Evolutionary conservation across 2,329 filamentous ascomycete genomes (phyloP).

Genomic region (Dichotomopilus funicola): DNA sequence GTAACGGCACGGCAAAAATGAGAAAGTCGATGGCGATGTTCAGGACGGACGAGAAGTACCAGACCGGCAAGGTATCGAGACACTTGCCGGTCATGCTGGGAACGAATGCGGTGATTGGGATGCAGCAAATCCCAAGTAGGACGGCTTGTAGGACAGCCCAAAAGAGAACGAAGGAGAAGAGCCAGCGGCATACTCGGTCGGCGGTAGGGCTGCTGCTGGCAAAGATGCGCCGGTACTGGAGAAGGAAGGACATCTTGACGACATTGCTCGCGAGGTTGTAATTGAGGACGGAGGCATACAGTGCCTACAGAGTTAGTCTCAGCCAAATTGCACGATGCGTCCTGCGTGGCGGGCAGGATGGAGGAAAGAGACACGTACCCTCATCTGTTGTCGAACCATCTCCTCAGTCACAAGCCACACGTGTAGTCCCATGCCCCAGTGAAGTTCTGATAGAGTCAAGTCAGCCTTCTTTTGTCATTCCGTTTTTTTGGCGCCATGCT

Average conservation of each 20-base stretch:
- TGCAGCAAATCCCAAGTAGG: conserved; percentile 27
- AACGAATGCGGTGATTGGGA: conserved; percentile 25
- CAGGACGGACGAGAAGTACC: conserved; percentile 26
- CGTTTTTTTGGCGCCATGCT: no score
- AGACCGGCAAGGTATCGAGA: conserved; percentile 25
- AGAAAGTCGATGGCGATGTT: conserved; percentile 26
- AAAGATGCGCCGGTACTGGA: conserved; percentile 34
- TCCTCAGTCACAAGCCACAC: conserved; percentile 20
- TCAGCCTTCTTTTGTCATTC: background rate
- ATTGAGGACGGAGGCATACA: conserved; percentile 30
- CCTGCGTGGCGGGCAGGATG: background rate
- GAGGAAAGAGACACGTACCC: conserved; percentile 16
- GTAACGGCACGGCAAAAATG: conserved; percentile 25
- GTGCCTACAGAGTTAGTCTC: conserved; percentile 17
- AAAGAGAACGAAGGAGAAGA: conserved; percentile 24
- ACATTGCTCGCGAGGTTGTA: conserved; percentile 31
- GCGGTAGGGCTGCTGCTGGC: conserved; percentile 21
- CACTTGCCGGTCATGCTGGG: conserved; percentile 19
- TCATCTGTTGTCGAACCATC: conserved; percentile 22
- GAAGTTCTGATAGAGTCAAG: conserved; percentile 19
- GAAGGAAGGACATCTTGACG: conserved; percentile 33
- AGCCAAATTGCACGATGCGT: background rate
- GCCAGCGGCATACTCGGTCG: conserved; percentile 18
- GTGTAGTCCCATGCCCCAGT: conserved; percentile 26
- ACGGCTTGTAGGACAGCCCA: conserved; percentile 28